Conservation (phyloP, 768 basidiomycete genomes). For the Leccinum broughii region DNA sequence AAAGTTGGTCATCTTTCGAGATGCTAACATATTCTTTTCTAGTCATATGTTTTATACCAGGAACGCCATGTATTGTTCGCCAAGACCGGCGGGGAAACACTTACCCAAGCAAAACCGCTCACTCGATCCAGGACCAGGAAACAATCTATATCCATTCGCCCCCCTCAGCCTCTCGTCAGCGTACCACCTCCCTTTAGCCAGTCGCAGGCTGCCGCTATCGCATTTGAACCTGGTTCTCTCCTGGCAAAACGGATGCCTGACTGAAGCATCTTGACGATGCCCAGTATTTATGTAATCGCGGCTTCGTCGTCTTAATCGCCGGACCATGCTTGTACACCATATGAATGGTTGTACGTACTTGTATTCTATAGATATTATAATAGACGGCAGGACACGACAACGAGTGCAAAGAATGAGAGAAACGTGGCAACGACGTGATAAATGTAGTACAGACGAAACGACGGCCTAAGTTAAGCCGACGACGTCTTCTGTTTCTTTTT, state of each 20-base stretch:
- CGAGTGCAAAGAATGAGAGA: neutral
- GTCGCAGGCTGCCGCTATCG: constrained; percentile 36
- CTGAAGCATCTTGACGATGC: neutral
- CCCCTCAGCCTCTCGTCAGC: constrained; percentile 50
- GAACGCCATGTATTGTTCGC: constrained; percentile 64
- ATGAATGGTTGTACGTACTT: constrained; percentile 20
- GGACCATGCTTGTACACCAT: constrained; percentile 14
- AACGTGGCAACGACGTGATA: neutral
- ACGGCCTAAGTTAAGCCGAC: constrained; percentile 28
- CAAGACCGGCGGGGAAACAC: constrained; percentile 22
- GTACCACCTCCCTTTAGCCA: constrained; percentile 43
- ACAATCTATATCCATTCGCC: constrained; percentile 35
- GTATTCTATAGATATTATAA: constrained; percentile 27
- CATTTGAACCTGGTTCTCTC: constrained; percentile 78
- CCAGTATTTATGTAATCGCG: constrained; percentile 4
- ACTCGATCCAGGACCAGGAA: constrained; percentile 40
- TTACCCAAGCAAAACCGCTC: constrained; percentile 34
- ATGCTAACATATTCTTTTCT: constrained; percentile 13
- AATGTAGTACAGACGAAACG: neutral
- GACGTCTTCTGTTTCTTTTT: constrained; percentile 75
- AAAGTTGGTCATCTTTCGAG: neutral
- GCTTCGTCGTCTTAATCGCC: constrained; percentile 9
- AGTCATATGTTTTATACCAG: constrained; percentile 85
- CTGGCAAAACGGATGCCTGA: constrained; percentile 47
- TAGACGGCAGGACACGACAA: constrained; percentile 11